phyloP scores from a whole-genome alignment of 1,284 basidiomycete genomes.

The Pyrrhoderma noxium region DNA sequence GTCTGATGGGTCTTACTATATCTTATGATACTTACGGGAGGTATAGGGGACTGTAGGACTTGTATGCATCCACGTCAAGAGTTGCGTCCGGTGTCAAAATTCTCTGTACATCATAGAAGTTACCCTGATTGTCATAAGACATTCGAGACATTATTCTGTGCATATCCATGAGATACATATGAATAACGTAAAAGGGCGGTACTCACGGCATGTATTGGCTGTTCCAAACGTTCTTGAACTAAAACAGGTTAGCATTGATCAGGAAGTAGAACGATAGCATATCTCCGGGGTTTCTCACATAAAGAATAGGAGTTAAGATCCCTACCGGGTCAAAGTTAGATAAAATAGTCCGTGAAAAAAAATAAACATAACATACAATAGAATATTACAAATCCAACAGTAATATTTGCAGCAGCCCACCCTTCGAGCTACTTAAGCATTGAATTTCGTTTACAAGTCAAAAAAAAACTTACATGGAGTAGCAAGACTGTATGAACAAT shows the following conservation, averaged over 20 bases:
- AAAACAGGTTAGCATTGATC: slow-evolving; percentile 34
- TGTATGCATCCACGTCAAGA: slow-evolving; percentile 46
- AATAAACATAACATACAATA: slow-evolving; percentile 39
- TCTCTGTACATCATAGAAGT: slow-evolving; percentile 46
- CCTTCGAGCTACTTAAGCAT: slow-evolving; percentile 22
- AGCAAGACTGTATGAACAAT: slow-evolving; percentile 9
- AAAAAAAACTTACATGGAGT: slow-evolving; percentile 14
- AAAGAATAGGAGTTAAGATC: slow-evolving; percentile 19
- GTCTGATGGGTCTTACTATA: neutral
- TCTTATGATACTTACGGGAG: slow-evolving; percentile 36
- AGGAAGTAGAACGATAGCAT: slow-evolving; percentile 28
- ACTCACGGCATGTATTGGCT: slow-evolving; percentile 32
- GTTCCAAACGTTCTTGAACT: slow-evolving; percentile 35
- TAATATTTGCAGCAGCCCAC: slow-evolving; percentile 79
- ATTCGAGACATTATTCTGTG: slow-evolving; percentile 42
- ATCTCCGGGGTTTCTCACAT: slow-evolving; percentile 6
- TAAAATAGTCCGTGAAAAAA: slow-evolving; percentile 1
- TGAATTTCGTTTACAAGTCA: neutral
- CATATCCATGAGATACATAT: neutral
- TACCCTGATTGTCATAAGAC: slow-evolving; percentile 52
- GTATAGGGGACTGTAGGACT: slow-evolving; percentile 52
- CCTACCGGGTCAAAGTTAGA: no score
- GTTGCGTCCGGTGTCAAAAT: slow-evolving; percentile 46
- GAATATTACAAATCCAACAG: slow-evolving; percentile 71
- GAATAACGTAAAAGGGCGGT: neutral